phyloP scores from a whole-genome alignment of 768 basidiomycete genomes.

The Suillus plorans region DNA sequence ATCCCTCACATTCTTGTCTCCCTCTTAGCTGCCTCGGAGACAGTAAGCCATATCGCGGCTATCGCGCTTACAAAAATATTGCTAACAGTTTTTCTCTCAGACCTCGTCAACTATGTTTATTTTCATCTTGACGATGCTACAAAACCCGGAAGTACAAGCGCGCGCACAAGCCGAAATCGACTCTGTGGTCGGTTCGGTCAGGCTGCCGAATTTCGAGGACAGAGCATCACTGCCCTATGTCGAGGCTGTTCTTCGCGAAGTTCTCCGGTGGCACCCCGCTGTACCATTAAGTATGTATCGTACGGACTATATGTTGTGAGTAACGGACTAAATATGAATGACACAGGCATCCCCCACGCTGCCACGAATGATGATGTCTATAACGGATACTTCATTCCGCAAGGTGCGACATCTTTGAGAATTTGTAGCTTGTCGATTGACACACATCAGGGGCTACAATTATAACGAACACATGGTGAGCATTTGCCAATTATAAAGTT shows the following conservation, averaged over 20 bases:
- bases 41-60: conserved; percentile 16
- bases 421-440: background rate
- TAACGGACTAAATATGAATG: background rate
- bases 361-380: conserved; percentile 42
- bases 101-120: conserved; percentile 30
- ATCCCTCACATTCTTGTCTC: background rate
- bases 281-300: conserved; percentile 23
- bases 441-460: conserved; percentile 24
- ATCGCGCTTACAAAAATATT: background rate
- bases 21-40: conserved; percentile 27
- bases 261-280: conserved; percentile 35
- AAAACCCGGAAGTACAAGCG: conserved; percentile 35
- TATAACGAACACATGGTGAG: conserved; percentile 28
- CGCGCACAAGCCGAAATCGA: conserved; percentile 41
- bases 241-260: conserved; percentile 33
- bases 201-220: conserved; percentile 32
- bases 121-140: conserved; percentile 37
- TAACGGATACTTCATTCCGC: conserved; percentile 53
- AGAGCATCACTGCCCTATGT: conserved; percentile 25
- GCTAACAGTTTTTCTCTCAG: conserved; percentile 17
- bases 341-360: conserved; percentile 32
- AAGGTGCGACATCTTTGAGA: conserved; percentile 32
- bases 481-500: background rate
- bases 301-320: background rate
- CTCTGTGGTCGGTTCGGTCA: conserved; percentile 26